phyloP scores from a whole-genome alignment of 495 filamentous ascomycete genomes.

The Friedmanniomyces simplex region DNA sequence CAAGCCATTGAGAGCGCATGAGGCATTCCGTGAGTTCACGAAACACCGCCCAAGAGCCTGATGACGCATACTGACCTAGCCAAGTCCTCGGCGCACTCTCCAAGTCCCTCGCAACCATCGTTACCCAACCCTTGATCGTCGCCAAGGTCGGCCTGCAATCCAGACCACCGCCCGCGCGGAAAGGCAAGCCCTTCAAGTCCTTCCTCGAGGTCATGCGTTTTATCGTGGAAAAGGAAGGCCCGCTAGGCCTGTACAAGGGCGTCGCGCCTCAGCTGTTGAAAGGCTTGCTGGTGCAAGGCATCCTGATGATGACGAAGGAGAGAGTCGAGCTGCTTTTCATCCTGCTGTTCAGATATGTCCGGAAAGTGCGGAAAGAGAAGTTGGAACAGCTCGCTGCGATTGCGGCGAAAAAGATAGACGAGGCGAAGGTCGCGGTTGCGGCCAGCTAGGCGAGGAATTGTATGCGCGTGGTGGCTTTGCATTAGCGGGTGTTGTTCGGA shows the following conservation, averaged over 20 bases:
- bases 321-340: constrained; percentile 86
- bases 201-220: constrained; percentile 93
- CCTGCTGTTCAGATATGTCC: constrained; percentile 71
- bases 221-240: constrained; percentile 80
- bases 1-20: constrained; percentile 65
- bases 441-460: not conserved
- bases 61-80: constrained; percentile 16
- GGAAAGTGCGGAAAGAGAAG: constrained; percentile 58
- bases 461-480: not conserved
- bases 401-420: constrained; percentile 42
- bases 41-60: not conserved
- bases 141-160: constrained; percentile 96
- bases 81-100: constrained; percentile 88
- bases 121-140: constrained; percentile 92
- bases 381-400: constrained; percentile 55
- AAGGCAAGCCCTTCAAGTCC: constrained; percentile 89
- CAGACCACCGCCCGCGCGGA: constrained; percentile 67
- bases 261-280: constrained; percentile 92
- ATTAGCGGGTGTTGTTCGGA: constrained; percentile 1
- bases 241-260: constrained; percentile 81
- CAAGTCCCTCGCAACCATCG: constrained; percentile 84
- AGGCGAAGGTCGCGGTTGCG: constrained; percentile 11
- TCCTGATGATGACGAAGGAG: constrained; percentile 99
- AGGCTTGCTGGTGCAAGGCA: constrained; percentile 83
- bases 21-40: constrained; percentile 75